Evolutionary conservation across 805 yeast species (phyloP).

Genomic region (Candida odintsovae): DNA sequence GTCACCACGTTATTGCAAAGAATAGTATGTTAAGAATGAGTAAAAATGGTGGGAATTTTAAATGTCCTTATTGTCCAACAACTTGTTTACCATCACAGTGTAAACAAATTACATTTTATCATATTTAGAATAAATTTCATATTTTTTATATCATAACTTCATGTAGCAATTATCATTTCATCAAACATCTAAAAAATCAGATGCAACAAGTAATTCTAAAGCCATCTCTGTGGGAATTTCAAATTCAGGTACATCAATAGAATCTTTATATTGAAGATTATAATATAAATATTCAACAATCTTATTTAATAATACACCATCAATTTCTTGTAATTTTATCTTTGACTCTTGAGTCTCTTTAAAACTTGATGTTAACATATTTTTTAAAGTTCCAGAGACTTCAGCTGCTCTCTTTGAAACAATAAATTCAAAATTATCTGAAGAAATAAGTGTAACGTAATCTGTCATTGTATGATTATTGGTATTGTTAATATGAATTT

Average conservation of each 20-base stretch:
- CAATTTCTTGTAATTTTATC: slow-evolving; percentile 57
- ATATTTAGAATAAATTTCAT: neutral
- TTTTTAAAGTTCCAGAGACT: slow-evolving; percentile 58
- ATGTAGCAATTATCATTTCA: neutral
- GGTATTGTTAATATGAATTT: too few relatives aligned
- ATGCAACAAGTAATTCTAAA: slow-evolving; percentile 83
- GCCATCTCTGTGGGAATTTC: slow-evolving; percentile 93
- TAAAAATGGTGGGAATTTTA: slow-evolving; percentile 41
- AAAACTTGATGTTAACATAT: slow-evolving; percentile 51
- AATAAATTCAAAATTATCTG: slow-evolving; percentile 60
- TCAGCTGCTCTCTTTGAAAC: slow-evolving; percentile 70
- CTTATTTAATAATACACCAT: slow-evolving; percentile 65
- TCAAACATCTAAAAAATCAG: slow-evolving; percentile 75
- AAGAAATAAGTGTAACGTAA: slow-evolving; percentile 64
- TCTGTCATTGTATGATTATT: slow-evolving; percentile 14
- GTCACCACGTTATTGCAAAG: slow-evolving; percentile 58
- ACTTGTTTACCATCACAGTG: slow-evolving; percentile 38
- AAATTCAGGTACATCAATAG: slow-evolving; percentile 71
- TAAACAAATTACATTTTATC: slow-evolving; percentile 35
- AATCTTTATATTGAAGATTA: slow-evolving; percentile 59
- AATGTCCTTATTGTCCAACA: slow-evolving; percentile 69
- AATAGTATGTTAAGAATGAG: slow-evolving; percentile 45
- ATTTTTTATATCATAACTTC: neutral
- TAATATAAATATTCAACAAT: slow-evolving; percentile 83
- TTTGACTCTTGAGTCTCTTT: slow-evolving; percentile 54